A percentile compares a stretch with the other conserved stretches of the same genome.
Conservation (phyloP, 2,329 filamentous ascomycete species). For the Penicillium corylophilum region DNA sequence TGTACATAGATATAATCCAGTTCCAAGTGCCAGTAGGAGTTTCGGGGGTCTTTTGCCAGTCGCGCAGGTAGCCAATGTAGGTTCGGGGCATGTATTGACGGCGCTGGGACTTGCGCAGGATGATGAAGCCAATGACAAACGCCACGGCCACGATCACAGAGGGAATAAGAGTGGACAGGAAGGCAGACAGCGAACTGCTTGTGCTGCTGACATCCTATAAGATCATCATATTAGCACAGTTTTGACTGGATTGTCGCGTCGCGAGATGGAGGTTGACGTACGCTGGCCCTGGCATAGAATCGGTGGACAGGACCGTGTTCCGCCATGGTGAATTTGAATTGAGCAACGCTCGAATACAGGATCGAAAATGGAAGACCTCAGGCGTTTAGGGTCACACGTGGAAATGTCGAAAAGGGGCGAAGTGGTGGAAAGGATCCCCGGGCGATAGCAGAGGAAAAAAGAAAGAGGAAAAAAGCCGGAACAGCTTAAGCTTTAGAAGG, state of each 20-base stretch:
- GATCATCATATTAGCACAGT: not conserved
- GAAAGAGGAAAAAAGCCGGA: slow-evolving; percentile 5
- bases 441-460: not conserved
- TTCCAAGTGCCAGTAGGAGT: slow-evolving; percentile 63
- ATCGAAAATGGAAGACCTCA: not conserved
- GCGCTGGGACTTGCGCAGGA: slow-evolving; percentile 50
- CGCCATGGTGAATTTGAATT: slow-evolving; percentile 14
- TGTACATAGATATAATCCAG: slow-evolving; percentile 68
- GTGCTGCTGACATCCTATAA: slow-evolving; percentile 16
- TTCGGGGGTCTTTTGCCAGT: slow-evolving; percentile 56
- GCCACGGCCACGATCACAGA: slow-evolving; percentile 45
- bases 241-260: not conserved
- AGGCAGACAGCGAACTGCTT: slow-evolving; percentile 44
- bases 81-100: slow-evolving; percentile 57
- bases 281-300: slow-evolving; percentile 12
- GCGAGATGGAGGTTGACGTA: not conserved
- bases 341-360: not conserved
- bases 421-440: not conserved
- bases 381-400: slow-evolving; percentile 5
- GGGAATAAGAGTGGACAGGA: slow-evolving; percentile 51
- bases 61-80: slow-evolving; percentile 53
- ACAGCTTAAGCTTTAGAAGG: slow-evolving; percentile 18
- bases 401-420: not conserved
- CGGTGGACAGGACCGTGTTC: slow-evolving; percentile 14
- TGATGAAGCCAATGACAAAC: slow-evolving; percentile 51